A percentile compares a stretch with the other conserved stretches of the same genome.
phyloP scores from a whole-genome alignment of 2,329 filamentous ascomycete species.

The Dactylella cylindrospora region DNA sequence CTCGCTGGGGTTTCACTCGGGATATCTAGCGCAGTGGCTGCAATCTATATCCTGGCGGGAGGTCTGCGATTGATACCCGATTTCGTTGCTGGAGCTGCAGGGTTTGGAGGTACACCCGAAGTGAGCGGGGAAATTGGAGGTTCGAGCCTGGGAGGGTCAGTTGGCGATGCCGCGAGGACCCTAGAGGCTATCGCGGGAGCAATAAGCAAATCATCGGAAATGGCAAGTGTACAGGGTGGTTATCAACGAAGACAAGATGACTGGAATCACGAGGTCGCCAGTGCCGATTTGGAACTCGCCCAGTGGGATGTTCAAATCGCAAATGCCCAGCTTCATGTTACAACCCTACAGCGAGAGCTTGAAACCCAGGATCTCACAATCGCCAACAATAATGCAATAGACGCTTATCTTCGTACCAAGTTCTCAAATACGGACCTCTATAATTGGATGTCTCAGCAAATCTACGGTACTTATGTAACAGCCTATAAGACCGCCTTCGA shows the following conservation, averaged over 20 bases:
- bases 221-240: background rate
- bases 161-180: background rate
- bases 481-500: slow-evolving; percentile 21
- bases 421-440: slow-evolving; percentile 26
- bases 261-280: slow-evolving; percentile 6
- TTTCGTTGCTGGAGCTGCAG: background rate
- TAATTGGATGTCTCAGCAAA: slow-evolving; percentile 7
- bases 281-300: background rate
- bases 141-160: background rate
- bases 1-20: background rate
- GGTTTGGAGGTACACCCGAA: slow-evolving; percentile 3
- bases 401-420: slow-evolving; percentile 5
- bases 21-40: background rate
- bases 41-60: background rate
- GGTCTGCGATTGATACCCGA: slow-evolving; percentile 1
- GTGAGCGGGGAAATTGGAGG: background rate
- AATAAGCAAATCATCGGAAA: background rate
- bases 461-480: background rate
- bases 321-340: background rate
- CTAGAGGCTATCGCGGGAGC: background rate
- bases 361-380: slow-evolving; percentile 7
- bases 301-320: slow-evolving; percentile 4
- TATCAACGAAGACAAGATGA: background rate
- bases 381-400: slow-evolving; percentile 2
- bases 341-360: background rate